Conservation (phyloP, 805 yeast genomes). For the Ogataea trehaloabstinens region DNA sequence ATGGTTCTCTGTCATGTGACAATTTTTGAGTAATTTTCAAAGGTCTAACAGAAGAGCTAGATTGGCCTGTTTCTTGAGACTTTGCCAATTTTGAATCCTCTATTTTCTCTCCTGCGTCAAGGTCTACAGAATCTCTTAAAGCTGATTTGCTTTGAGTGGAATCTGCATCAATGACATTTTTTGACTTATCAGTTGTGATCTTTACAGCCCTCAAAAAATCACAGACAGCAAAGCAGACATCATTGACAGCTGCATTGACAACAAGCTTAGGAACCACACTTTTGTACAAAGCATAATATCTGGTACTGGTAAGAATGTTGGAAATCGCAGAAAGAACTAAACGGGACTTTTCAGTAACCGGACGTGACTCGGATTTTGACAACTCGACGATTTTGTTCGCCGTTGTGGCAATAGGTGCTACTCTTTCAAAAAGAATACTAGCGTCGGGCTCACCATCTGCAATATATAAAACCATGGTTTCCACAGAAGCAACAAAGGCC, state of each 20-base stretch:
- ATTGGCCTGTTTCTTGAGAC: slow-evolving; percentile 10
- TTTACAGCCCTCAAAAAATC: slow-evolving; percentile 58
- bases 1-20: slow-evolving; percentile 20
- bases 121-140: background rate
- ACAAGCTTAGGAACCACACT: slow-evolving; percentile 67
- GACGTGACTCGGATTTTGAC: slow-evolving; percentile 28
- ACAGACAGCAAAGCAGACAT: slow-evolving; percentile 63
- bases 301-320: slow-evolving; percentile 70
- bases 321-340: slow-evolving; percentile 64
- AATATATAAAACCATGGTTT: slow-evolving; percentile 37
- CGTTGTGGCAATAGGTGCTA: slow-evolving; percentile 47
- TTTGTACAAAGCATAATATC: slow-evolving; percentile 66
- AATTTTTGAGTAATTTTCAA: slow-evolving; percentile 63
- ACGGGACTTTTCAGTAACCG: slow-evolving; percentile 38
- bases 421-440: slow-evolving; percentile 47
- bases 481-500: slow-evolving; percentile 47
- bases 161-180: background rate
- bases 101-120: background rate
- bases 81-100: background rate
- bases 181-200: slow-evolving; percentile 22
- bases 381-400: slow-evolving; percentile 39
- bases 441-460: slow-evolving; percentile 27
- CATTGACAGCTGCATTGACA: slow-evolving; percentile 73
- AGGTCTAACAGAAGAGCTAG: slow-evolving; percentile 58
- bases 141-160: background rate